Base-by-base conservation (phyloP, 345 rosid genomes). In the Aquilaria malaccensis region DNA sequence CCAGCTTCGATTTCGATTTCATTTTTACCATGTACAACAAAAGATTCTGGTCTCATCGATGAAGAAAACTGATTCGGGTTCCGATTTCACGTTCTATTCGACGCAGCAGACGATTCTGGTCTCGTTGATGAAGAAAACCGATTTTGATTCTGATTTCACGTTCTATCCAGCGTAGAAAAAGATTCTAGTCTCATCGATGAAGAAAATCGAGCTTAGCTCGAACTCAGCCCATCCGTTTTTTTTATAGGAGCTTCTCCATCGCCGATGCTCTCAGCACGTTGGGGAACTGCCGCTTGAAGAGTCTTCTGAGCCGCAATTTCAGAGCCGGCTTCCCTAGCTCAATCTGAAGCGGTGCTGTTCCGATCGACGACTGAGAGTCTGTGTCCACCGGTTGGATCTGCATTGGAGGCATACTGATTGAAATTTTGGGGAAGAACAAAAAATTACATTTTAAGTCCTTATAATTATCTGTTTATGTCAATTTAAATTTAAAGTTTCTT, bases 191-290 rank as follows among this genome's bases (percentile, higher is more conserved):
- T 83, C 96, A 65, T 94, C 99, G 7, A 94, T 85, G 79, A 94
- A 72, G 60, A 95, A 87, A 62, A 88, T 72, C 6, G 97, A 84
- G 78, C 86, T 90, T 51, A 95, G 97, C 75, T 90, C 99, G 53
- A 94, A 86, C 73, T 86, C 97, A n/a, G 72, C 13, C 45, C 66
- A 70, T 33, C 60, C 82, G 55, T 76, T 77, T 69, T 80, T 63
- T 54, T 70, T 68, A 10, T 52, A 51, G 71, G 86, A 54, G 50
- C 76, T 69, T 81, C 88, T 86, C 87, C 13, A 71, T 55, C 63
- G 88, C 49, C 0, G 83, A 64, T 57, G 57, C 74, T 47, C 72
- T 74, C 73, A 81, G 64, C 3, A 79, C 89, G 68, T 76, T 76
- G 0, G 89, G 78, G 50, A 87, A 81, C 55, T 77, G 91, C 66